A percentile compares a stretch with the other conserved stretches of the same genome.
phyloP scores from a whole-genome alignment of 192 early-diverging fungal genomes.

The Coemansia sp. region DNA sequence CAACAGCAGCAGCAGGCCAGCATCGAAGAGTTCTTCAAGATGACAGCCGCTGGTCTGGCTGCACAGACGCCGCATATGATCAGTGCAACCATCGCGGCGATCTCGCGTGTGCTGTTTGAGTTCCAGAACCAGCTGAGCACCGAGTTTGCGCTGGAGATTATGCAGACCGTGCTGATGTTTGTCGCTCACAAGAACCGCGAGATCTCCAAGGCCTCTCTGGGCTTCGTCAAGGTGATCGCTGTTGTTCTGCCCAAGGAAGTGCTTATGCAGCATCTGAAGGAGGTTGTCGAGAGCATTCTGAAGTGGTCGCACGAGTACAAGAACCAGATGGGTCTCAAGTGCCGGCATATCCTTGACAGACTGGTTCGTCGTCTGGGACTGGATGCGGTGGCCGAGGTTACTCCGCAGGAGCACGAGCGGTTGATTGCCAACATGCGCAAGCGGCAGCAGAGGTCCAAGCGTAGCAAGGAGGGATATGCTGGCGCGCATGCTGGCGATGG shows the following conservation, averaged over 20 bases:
- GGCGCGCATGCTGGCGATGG: conserved; percentile 25
- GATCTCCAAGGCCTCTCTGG: conserved; percentile 87
- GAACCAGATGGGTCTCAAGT: conserved; percentile 86
- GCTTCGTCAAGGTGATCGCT: conserved; percentile 90
- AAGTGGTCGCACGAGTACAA: conserved; percentile 86
- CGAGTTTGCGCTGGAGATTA: conserved; percentile 69
- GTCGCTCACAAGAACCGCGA: conserved; percentile 83
- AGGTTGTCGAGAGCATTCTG: conserved; percentile 75
- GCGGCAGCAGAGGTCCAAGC: conserved; percentile 81
- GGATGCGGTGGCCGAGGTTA: conserved; percentile 75
- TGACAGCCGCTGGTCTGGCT: conserved; percentile 92
- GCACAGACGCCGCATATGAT: conserved; percentile 92
- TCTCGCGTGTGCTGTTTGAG: conserved; percentile 90
- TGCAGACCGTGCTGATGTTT: conserved; percentile 80
- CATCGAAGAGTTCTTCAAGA: conserved; percentile 85
- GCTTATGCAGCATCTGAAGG: conserved; percentile 69
- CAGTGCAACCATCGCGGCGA: conserved; percentile 80
- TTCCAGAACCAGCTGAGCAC: conserved; percentile 74
- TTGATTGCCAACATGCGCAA: conserved; percentile 92
- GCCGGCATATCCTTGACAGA: conserved; percentile 90
- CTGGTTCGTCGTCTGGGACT: conserved; percentile 79
- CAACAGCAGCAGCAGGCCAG: conserved; percentile 53
- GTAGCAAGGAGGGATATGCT: conserved; percentile 48
- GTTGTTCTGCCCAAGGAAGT: conserved; percentile 74
- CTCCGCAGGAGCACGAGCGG: conserved; percentile 87